phyloP scores from a whole-genome alignment of 176 grass and related monocot species.

The Chrysopogon serrulatus region DNA sequence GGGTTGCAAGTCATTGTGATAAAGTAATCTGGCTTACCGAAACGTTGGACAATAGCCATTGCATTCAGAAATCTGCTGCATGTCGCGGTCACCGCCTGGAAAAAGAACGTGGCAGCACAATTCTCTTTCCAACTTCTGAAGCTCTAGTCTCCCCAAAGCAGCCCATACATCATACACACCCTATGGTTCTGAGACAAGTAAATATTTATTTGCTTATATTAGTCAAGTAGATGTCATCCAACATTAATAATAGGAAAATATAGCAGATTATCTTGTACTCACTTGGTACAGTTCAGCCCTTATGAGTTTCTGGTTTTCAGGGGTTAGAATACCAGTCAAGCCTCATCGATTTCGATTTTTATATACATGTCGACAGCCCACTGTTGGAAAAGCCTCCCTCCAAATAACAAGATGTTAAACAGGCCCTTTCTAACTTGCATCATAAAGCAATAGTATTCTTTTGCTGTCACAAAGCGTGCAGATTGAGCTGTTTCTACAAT shows the following conservation, averaged over 20 bases:
- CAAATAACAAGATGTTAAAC: neutral
- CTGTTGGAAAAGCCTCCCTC: neutral
- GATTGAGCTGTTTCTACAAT: neutral
- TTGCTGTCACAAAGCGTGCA: neutral
- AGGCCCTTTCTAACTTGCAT: neutral
- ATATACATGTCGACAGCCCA: neutral
- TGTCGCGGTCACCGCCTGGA: neutral
- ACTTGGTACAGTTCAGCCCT: neutral
- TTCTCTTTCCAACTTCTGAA: neutral
- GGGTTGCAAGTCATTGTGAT: neutral
- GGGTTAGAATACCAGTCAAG: neutral
- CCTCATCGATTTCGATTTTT: neutral
- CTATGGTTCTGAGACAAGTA: no score
- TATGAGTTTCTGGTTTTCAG: neutral
- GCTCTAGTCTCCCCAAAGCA: no score
- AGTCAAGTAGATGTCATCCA: no score
- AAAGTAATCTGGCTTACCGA: neutral
- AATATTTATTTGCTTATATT: no score
- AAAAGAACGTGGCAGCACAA: neutral
- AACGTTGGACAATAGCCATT: neutral
- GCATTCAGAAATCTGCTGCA: neutral
- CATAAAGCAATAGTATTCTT: neutral
- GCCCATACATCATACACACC: no score
- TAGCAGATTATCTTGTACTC: no score
- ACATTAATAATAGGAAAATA: no score